These are phyloP conservation scores for Aspergillus baeticus DNA, from an alignment of 495 filamentous ascomycete species.

Conservation along the genomic window DNA sequence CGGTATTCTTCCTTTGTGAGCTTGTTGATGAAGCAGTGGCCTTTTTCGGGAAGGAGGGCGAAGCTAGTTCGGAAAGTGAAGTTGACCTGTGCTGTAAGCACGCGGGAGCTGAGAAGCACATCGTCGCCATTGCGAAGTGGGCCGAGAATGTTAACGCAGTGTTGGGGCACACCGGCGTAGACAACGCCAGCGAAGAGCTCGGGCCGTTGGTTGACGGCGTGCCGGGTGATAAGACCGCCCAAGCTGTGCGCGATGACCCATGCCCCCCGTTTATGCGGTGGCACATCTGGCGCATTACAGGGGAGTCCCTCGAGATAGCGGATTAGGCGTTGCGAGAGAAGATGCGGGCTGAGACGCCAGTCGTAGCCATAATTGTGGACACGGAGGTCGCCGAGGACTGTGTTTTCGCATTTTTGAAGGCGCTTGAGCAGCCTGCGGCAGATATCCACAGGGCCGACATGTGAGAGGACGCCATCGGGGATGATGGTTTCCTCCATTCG, in stretches of 20 bases:
- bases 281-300: slow-evolving; percentile 60
- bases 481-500: slow-evolving; percentile 77
- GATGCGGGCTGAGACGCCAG: slow-evolving; percentile 84
- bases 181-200: slow-evolving; percentile 85
- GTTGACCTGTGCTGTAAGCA: slow-evolving; percentile 91
- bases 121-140: slow-evolving; percentile 88
- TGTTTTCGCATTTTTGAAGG: slow-evolving; percentile 70
- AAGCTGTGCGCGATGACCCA: slow-evolving; percentile 86
- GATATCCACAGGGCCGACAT: slow-evolving; percentile 92
- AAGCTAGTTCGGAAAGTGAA: slow-evolving; percentile 89
- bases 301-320: slow-evolving; percentile 71
- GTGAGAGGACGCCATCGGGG: slow-evolving; percentile 79
- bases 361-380: slow-evolving; percentile 94
- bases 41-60: slow-evolving; percentile 82
- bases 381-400: slow-evolving; percentile 64
- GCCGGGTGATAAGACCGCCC: slow-evolving; percentile 84
- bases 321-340: slow-evolving; percentile 68
- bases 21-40: slow-evolving; percentile 85
- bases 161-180: slow-evolving; percentile 81
- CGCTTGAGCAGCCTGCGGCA: slow-evolving; percentile 78
- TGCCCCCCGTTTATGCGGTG: slow-evolving; percentile 60
- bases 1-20: slow-evolving; percentile 76
- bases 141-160: slow-evolving; percentile 88
- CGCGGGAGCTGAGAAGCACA: slow-evolving; percentile 83
- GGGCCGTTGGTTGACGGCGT: slow-evolving; percentile 84